Evolutionary conservation across 2,329 filamentous ascomycete species (phyloP).

Genomic region (Ascosphaera apis): DNA sequence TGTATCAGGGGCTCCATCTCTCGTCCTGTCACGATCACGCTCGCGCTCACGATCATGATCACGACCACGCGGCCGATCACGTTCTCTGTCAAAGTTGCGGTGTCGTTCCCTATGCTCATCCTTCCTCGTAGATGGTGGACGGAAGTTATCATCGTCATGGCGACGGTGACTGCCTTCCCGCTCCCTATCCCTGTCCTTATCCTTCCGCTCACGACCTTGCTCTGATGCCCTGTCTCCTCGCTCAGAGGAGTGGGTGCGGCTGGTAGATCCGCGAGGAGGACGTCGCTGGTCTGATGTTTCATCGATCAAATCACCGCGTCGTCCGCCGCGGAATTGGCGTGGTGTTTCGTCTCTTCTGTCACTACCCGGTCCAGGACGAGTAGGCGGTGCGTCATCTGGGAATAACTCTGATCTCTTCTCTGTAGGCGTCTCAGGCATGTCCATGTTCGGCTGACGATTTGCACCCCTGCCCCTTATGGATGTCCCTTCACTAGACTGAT

Average conservation of each 20-base stretch:
- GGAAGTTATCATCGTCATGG: no score
- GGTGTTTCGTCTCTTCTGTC: constrained; percentile 10
- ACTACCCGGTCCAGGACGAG: constrained; percentile 5
- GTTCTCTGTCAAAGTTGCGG: constrained; percentile 4
- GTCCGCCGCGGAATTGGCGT: constrained; percentile 9
- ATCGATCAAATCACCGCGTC: constrained; percentile 15
- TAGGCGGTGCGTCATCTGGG: constrained; percentile 9
- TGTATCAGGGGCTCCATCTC: no score
- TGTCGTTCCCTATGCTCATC: no score
- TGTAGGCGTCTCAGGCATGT: constrained; percentile 5
- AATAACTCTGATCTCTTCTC: constrained; percentile 15
- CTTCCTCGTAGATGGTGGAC: no score
- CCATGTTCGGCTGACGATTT: constrained; percentile 13
- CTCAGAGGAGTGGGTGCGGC: constrained; percentile 8
- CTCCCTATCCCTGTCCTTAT: no score
- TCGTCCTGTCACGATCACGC: no score
- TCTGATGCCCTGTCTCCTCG: no score
- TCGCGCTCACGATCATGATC: constrained; percentile 9
- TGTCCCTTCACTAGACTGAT: constrained; percentile 13
- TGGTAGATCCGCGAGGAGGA: constrained; percentile 11
- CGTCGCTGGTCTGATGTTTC: constrained; percentile 14
- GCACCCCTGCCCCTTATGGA: constrained; percentile 19
- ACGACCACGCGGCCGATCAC: constrained; percentile 2
- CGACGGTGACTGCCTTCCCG: no score
- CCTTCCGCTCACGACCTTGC: no score